Evolutionary conservation across 2,329 filamentous ascomycete species (phyloP).

Genomic region (Lasiodiplodia theobromae): DNA sequence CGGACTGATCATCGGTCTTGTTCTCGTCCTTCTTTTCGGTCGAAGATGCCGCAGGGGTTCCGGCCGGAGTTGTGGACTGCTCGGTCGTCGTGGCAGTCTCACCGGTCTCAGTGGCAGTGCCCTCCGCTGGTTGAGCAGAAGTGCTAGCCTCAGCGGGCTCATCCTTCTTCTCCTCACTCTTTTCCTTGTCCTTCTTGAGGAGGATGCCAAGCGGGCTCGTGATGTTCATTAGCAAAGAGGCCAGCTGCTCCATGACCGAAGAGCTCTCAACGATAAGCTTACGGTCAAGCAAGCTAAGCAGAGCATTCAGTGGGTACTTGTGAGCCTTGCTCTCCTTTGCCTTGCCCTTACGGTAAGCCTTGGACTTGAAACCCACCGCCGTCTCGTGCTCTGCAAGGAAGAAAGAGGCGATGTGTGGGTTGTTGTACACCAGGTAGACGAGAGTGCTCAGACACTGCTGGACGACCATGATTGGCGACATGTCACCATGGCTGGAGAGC

Average conservation of each 20-base stretch:
- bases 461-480: constrained; percentile 92
- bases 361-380: constrained; percentile 76
- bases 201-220: constrained; percentile 84
- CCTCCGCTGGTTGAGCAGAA: constrained; percentile 35
- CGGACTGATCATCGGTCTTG: constrained; percentile 51
- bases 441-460: constrained; percentile 92
- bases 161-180: constrained; percentile 57
- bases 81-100: constrained; percentile 48
- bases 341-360: constrained; percentile 83
- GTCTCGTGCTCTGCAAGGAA: constrained; percentile 96
- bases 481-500: constrained; percentile 72
- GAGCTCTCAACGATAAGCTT: constrained; percentile 96
- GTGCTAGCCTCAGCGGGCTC: constrained; percentile 46
- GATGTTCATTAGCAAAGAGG: constrained; percentile 84
- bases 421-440: constrained; percentile 82
- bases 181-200: constrained; percentile 82
- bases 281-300: constrained; percentile 88
- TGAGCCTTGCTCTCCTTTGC: constrained; percentile 81
- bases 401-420: constrained; percentile 85
- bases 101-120: constrained; percentile 31
- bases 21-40: constrained; percentile 48
- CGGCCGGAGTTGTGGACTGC: constrained; percentile 30
- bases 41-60: constrained; percentile 29
- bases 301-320: constrained; percentile 90
- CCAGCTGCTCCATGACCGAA: constrained; percentile 93